These are phyloP conservation scores for Leptodontidium sp. DNA, from an alignment of 2,329 filamentous ascomycete genomes.

Conservation along the genomic window DNA sequence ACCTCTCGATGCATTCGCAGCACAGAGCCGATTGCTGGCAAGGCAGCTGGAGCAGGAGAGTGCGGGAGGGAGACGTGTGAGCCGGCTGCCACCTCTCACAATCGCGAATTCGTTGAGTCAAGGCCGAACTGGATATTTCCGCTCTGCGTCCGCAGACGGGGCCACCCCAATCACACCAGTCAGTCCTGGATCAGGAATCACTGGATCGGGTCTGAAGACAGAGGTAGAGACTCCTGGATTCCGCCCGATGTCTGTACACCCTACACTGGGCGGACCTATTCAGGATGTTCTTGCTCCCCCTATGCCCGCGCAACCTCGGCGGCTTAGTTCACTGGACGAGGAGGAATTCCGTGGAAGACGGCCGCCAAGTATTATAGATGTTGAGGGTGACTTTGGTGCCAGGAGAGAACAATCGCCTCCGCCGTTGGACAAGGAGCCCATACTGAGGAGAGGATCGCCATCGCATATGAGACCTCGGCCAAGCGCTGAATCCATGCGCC, in stretches of 20 bases:
- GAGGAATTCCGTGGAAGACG: conserved; percentile 41
- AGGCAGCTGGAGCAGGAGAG: conserved; percentile 84
- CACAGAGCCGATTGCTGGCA: conserved; percentile 87
- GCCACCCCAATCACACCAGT: conserved; percentile 47
- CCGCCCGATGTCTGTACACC: conserved; percentile 78
- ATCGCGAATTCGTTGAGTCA: conserved; percentile 83
- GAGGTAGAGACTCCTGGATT: conserved; percentile 61
- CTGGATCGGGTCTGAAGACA: conserved; percentile 56
- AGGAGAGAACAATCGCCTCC: conserved; percentile 66
- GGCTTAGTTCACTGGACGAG: conserved; percentile 36
- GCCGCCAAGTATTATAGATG: conserved; percentile 29
- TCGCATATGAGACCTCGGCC: conserved; percentile 36
- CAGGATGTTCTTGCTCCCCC: conserved; percentile 16
- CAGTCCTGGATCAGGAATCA: conserved; percentile 41
- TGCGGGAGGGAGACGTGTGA: conserved; percentile 79
- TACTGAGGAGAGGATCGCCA: conserved; percentile 31
- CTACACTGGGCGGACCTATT: conserved; percentile 66
- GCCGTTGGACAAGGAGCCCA: conserved; percentile 52
- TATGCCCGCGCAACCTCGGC: conserved; percentile 17
- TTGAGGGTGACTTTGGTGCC: conserved; percentile 54
- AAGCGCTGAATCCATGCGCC: conserved; percentile 43
- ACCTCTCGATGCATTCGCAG: conserved; percentile 92
- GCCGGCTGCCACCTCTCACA: conserved; percentile 83
- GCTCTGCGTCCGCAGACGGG: conserved; percentile 71
- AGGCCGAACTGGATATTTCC: conserved; percentile 82